Evolutionary conservation across 2,329 filamentous ascomycete species (phyloP).

Genomic region (Bipolaris zeicola): DNA sequence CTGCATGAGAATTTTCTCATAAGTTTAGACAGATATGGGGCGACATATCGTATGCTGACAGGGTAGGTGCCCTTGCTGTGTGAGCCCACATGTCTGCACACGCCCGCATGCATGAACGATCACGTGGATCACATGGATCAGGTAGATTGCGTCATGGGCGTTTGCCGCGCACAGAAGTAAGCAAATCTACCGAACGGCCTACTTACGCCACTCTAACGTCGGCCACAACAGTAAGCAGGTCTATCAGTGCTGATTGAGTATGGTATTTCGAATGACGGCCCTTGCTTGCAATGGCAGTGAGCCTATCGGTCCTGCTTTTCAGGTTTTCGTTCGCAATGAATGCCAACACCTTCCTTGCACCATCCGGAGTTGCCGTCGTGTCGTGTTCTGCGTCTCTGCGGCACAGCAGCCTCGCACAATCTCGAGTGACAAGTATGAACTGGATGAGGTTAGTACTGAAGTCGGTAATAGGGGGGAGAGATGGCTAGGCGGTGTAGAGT

Average conservation of each 20-base stretch:
- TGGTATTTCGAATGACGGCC: background rate
- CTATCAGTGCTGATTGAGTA: too few relatives aligned
- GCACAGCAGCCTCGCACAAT: conserved; percentile 1
- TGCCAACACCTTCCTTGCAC: background rate
- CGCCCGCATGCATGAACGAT: conserved; percentile 3
- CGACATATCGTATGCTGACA: background rate
- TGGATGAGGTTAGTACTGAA: too few relatives aligned
- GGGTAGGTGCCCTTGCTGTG: background rate
- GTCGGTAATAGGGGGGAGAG: too few relatives aligned
- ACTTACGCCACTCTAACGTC: conserved; percentile 4
- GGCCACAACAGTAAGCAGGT: background rate
- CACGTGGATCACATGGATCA: background rate
- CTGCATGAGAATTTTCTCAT: background rate
- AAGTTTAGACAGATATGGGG: background rate
- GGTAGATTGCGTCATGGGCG: background rate
- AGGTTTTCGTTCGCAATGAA: background rate
- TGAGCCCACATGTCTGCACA: background rate
- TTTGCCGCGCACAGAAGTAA: background rate
- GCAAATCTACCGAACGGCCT: background rate
- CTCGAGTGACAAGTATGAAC: background rate
- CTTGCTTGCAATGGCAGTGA: background rate
- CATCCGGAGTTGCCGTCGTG: background rate
- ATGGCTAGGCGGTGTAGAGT: background rate
- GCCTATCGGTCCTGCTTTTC: background rate
- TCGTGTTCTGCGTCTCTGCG: conserved; percentile 1